phyloP scores from a whole-genome alignment of 23 red algal genomes.

The Pyropia yezoensis region DNA sequence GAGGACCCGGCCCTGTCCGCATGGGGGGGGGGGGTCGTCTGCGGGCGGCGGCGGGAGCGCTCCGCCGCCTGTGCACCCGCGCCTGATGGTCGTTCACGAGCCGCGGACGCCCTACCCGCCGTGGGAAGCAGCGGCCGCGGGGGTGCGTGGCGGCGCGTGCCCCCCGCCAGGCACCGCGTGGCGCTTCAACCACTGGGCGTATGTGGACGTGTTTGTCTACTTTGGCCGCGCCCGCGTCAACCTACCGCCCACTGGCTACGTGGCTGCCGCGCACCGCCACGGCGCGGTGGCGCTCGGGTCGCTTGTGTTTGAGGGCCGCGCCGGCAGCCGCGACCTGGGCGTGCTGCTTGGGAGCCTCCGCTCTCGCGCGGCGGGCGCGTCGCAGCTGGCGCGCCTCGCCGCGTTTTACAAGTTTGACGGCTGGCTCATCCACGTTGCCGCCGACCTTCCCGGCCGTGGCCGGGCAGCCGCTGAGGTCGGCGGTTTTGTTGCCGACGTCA shows the following conservation, averaged over 20 bases:
- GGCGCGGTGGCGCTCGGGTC: slow-evolving; percentile 46
- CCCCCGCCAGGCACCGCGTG: slow-evolving; percentile 4
- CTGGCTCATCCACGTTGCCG: slow-evolving; percentile 80
- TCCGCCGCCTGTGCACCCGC: slow-evolving; percentile 17
- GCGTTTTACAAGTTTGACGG: slow-evolving; percentile 81
- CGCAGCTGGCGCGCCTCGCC: slow-evolving; percentile 53
- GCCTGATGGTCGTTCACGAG: slow-evolving; percentile 48
- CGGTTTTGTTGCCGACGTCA: slow-evolving; percentile 43
- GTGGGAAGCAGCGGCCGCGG: slow-evolving; percentile 29
- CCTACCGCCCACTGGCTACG: slow-evolving; percentile 51
- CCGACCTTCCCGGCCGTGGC: slow-evolving; percentile 6
- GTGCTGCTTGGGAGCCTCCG: slow-evolving; percentile 28
- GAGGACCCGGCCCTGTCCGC: background rate
- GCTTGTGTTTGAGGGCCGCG: slow-evolving; percentile 60
- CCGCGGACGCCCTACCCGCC: slow-evolving; percentile 13
- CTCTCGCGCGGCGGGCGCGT: slow-evolving; percentile 21
- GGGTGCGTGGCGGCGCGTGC: slow-evolving; percentile 17
- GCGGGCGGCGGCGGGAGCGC: slow-evolving; percentile 10
- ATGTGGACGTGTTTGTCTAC: slow-evolving; percentile 86
- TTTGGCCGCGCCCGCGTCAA: slow-evolving; percentile 63
- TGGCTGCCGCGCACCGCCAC: slow-evolving; percentile 74
- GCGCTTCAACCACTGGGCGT: slow-evolving; percentile 69
- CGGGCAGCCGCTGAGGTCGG: slow-evolving; percentile 15
- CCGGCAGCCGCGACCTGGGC: slow-evolving; percentile 27
- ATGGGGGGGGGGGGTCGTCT: background rate